Conservation (phyloP, 2,329 filamentous ascomycete genomes). For the Colletotrichum siamense region DNA sequence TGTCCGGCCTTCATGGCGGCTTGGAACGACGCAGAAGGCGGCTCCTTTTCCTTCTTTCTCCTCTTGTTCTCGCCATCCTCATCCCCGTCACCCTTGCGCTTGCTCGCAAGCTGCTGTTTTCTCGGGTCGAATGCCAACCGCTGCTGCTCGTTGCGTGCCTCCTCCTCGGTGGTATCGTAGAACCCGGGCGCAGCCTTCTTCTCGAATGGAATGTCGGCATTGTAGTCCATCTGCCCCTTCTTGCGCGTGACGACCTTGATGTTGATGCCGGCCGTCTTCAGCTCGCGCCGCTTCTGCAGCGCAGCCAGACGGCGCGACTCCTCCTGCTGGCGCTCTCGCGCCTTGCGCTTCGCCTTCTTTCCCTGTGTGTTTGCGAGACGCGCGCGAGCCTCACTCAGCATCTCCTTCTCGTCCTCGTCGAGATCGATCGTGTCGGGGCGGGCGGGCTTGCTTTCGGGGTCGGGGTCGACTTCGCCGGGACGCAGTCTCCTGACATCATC, state of each 20-base stretch:
- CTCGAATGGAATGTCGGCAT: constrained; percentile 97
- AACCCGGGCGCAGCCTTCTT: constrained; percentile 89
- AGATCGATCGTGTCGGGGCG: constrained; percentile 96
- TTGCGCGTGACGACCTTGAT: constrained; percentile 93
- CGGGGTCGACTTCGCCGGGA: constrained; percentile 95
- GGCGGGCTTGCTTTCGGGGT: constrained; percentile 95
- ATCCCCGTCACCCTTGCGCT: constrained; percentile 91
- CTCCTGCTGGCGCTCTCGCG: constrained; percentile 91
- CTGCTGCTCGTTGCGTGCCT: constrained; percentile 80
- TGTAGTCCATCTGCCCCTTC: constrained; percentile 99
- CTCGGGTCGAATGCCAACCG: constrained; percentile 87
- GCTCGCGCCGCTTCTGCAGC: constrained; percentile 91
- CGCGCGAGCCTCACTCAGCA: constrained; percentile 96
- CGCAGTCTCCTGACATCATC: constrained; percentile 89
- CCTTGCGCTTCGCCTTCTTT: constrained; percentile 98
- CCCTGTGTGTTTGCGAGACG: constrained; percentile 97
- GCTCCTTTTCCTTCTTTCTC: constrained; percentile 83
- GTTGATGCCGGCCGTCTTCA: constrained; percentile 98
- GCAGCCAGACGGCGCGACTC: constrained; percentile 90
- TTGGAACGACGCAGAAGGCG: constrained; percentile 78
- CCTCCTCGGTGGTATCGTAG: constrained; percentile 89
- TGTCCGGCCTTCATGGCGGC: constrained; percentile 93
- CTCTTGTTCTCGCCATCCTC: constrained; percentile 84
- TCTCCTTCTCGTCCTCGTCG: constrained; percentile 99
- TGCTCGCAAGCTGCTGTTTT: constrained; percentile 88